A percentile compares a stretch with the other conserved stretches of the same genome.
These are phyloP conservation scores for Gaillardinia entomophila DNA, from an alignment of 805 yeast genomes.

Conservation along the genomic window DNA sequence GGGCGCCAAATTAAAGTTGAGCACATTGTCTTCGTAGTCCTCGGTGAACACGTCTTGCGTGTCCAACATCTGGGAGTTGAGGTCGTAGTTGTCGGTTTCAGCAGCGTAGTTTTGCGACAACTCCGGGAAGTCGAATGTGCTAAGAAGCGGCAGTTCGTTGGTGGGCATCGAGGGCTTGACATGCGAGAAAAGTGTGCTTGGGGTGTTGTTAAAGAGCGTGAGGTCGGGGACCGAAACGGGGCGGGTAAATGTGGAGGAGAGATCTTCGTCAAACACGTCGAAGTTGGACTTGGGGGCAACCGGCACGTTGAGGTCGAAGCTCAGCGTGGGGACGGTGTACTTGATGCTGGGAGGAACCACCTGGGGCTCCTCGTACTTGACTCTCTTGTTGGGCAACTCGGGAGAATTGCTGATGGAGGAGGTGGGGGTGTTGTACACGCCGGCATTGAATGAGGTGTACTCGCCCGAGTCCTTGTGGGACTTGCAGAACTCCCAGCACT, in stretches of 20 bases:
- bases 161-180: too few species aligned
- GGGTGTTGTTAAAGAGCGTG: slow-evolving; percentile 3
- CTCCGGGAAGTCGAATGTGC: too few species aligned
- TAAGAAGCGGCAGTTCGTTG: too few species aligned
- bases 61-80: background rate
- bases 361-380: slow-evolving; percentile 6
- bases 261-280: slow-evolving; percentile 4
- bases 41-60: background rate
- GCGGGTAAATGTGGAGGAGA: slow-evolving; percentile 1
- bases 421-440: slow-evolving; percentile 7
- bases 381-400: slow-evolving; percentile 6
- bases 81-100: too few species aligned
- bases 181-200: slow-evolving; percentile 6
- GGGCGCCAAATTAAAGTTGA: background rate
- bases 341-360: slow-evolving; percentile 3
- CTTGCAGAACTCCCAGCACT: slow-evolving; percentile 60
- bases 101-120: too few species aligned
- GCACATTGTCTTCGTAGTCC: background rate
- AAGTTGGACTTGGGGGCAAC: slow-evolving; percentile 5
- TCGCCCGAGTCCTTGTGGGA: slow-evolving; percentile 13
- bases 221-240: slow-evolving; percentile 15
- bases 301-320: slow-evolving; percentile 8
- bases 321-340: slow-evolving; percentile 3
- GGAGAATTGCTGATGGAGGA: slow-evolving; percentile 6
- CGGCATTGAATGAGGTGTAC: slow-evolving; percentile 1